phyloP scores from a whole-genome alignment of 1,284 basidiomycete genomes.

The Melampsora larici-populina region DNA sequence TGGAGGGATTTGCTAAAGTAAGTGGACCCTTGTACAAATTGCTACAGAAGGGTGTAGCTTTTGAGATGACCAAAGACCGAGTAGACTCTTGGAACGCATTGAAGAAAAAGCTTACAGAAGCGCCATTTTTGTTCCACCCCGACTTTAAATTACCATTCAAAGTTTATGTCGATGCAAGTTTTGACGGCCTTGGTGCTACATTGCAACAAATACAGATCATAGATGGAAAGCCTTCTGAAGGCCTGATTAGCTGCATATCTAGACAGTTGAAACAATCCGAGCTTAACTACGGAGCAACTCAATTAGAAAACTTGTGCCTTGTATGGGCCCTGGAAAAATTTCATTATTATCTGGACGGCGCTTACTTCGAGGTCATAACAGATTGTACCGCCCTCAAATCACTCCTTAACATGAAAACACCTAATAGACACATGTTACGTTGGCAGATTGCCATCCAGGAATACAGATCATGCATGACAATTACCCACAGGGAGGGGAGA shows the following conservation, averaged over 20 bases:
- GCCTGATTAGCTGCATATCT: background rate
- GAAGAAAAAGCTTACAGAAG: background rate
- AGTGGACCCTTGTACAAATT: background rate
- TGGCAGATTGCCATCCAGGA: background rate
- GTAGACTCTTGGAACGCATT: background rate
- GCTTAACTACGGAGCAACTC: background rate
- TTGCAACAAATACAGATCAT: too few relatives aligned
- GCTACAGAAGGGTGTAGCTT: background rate
- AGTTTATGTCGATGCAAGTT: too few relatives aligned
- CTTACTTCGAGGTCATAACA: too few relatives aligned
- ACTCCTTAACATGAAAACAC: too few relatives aligned
- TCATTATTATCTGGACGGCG: too few relatives aligned
- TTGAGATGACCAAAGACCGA: conserved; percentile 21
- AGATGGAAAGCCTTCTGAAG: background rate
- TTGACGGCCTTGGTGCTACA: too few relatives aligned
- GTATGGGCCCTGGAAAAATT: too few relatives aligned
- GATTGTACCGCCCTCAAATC: too few relatives aligned
- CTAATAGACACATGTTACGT: background rate
- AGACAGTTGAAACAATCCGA: background rate
- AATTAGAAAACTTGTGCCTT: too few relatives aligned
- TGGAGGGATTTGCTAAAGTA: background rate
- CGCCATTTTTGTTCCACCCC: background rate
- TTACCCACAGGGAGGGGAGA: background rate
- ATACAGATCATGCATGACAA: background rate
- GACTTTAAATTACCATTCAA: background rate